Base-by-base conservation (phyloP, 352 stramenopile genomes). In the Phytophthora europaea region DNA sequence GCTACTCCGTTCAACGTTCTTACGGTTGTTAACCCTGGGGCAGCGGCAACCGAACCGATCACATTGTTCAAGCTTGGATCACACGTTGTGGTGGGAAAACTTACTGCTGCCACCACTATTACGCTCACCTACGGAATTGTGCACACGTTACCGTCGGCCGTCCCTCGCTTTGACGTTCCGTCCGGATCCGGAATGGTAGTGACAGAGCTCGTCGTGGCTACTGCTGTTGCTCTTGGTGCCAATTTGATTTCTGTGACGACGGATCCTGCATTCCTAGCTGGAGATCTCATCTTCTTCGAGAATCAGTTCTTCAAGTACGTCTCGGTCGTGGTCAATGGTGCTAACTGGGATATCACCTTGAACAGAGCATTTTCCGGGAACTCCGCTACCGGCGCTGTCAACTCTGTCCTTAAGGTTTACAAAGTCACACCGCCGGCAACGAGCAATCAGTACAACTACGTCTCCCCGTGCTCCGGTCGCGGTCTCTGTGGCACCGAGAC, bases 401-500 rank as follows among this genome's bases (percentile, higher is more conserved):
- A 45, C 9, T 69, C 65, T 0, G 10, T 69, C 2, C 28, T 56
- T 1, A 48, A 22, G 0, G 22, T 71, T 2, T 93, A 85, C 72
- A 77, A 77, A 18, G 61, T 93, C 7, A 75, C 54, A 12, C 33
- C 72, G 15, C 76, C 84, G 0, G 67, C 72, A 15, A 59, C 63
- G 1, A 79, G 72, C 7, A 76, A 77, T 61, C 64, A 83, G 43
- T 95, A 89, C 73, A 84, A 83, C 28, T 95, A 94, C 72, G 87
- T 94, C 1, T 91, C 84, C 12, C 67, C 76, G 52, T 98, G 92
- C 76, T 87, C 85, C 0, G 87, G 89, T 0, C 86, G 92, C 47
- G 91, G 90, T 2, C 69, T 96, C 23, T 98, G 92, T 65, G 51
- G 53, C 5, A 81, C 65, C 23, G 81, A 90, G 10, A 90, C 78